These are phyloP conservation scores for Moelleriella libera DNA, from an alignment of 2,329 filamentous ascomycete genomes.

Conservation along the genomic window DNA sequence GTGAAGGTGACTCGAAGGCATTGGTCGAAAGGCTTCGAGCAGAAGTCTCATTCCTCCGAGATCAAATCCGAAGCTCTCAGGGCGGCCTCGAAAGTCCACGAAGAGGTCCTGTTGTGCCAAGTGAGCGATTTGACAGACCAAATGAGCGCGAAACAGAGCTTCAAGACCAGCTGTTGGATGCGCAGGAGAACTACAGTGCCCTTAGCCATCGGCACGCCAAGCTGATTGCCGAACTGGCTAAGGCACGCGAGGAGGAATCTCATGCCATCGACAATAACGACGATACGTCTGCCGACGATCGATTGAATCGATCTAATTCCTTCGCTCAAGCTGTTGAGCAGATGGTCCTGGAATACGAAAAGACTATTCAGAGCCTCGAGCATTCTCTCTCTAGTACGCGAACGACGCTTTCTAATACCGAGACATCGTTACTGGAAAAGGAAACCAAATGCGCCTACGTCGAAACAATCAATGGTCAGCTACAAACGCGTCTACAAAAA, in stretches of 20 bases:
- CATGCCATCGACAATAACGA: conserved; percentile 43
- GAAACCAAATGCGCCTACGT: conserved; percentile 88
- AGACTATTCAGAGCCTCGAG: conserved; percentile 90
- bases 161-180: conserved; percentile 83
- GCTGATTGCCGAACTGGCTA: conserved; percentile 85
- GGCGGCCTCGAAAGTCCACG: conserved; percentile 38
- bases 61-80: conserved; percentile 82
- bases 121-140: conserved; percentile 62
- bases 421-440: conserved; percentile 78
- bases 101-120: conserved; percentile 36
- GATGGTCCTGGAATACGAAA: conserved; percentile 94
- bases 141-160: conserved; percentile 79
- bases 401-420: conserved; percentile 66
- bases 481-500: conserved; percentile 84
- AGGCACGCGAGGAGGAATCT: conserved; percentile 58
- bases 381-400: conserved; percentile 82
- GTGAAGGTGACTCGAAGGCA: conserved; percentile 88
- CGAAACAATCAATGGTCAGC: conserved; percentile 81
- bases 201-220: conserved; percentile 90
- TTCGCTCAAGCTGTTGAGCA: conserved; percentile 94
- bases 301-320: conserved; percentile 85
- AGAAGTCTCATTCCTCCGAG: conserved; percentile 83
- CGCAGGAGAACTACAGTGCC: conserved; percentile 87
- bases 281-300: conserved; percentile 57
- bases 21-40: conserved; percentile 87